Evolutionary conservation across 176 grass and related monocot genomes (phyloP).

Genomic region (Raddia distichophylla): DNA sequence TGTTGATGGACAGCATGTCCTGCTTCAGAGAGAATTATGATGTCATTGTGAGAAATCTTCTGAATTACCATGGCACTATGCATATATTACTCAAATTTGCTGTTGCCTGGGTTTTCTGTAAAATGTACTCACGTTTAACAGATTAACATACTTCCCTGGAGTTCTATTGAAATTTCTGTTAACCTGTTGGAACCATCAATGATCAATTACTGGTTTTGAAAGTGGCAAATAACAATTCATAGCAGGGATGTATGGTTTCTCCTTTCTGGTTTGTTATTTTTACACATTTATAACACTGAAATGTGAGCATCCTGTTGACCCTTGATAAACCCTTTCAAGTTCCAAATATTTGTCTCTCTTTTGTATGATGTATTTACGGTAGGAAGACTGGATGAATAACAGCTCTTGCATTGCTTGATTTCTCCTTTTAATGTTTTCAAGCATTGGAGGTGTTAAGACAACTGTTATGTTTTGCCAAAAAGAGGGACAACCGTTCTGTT

Average conservation of each 20-base stretch:
- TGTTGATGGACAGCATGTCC: not conserved
- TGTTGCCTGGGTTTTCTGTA: not conserved
- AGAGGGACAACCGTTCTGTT: not conserved
- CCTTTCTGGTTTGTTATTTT: not conserved
- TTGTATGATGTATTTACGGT: not conserved
- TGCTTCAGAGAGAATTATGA: not conserved
- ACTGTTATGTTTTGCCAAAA: too few relatives aligned
- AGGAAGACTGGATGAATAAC: not conserved
- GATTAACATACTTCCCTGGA: not conserved
- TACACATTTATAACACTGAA: not conserved
- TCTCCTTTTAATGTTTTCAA: too few relatives aligned
- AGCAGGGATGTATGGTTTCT: not conserved
- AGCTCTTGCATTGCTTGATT: not conserved
- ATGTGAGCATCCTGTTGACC: not conserved
- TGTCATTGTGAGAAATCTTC: not conserved
- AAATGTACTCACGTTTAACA: not conserved
- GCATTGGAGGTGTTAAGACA: not conserved
- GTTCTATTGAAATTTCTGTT: not conserved
- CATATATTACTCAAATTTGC: not conserved
- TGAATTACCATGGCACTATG: not conserved
- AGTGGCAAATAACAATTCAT: not conserved
- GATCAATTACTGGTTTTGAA: not conserved
- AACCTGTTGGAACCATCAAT: not conserved
- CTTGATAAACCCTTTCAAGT: not conserved
- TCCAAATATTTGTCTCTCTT: not conserved